These are phyloP conservation scores for Tetrahymena borealis DNA, from an alignment of 73 alveolate species.

Conservation along the genomic window DNA sequence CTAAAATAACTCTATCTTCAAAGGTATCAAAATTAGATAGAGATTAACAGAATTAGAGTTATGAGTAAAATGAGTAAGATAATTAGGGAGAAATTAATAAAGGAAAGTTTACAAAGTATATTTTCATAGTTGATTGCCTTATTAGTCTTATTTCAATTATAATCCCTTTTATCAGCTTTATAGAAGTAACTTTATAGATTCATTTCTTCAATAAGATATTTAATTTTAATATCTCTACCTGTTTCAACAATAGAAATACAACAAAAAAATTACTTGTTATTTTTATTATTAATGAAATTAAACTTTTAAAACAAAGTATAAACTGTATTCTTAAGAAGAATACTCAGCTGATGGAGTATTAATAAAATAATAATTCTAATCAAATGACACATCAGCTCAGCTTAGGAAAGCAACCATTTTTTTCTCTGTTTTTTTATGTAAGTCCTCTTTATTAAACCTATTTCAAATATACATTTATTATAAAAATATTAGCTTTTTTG, in stretches of 20 bases:
- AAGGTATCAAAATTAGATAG: no score
- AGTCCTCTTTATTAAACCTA: not conserved
- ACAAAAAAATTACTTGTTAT: no score
- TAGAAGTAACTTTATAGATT: not conserved
- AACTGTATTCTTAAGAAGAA: not conserved
- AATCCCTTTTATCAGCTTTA: not conserved
- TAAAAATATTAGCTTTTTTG: not conserved
- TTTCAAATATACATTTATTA: not conserved
- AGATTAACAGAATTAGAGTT: no score
- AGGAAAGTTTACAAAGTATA: not conserved
- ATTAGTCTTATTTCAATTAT: not conserved
- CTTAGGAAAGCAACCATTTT: not conserved
- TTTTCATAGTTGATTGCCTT: not conserved
- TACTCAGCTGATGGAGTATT: not conserved
- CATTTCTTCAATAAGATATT: no score
- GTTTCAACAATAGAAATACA: no score
- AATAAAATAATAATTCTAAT: not conserved
- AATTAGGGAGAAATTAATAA: not conserved
- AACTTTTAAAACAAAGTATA: not conserved
- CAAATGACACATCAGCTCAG: not conserved
- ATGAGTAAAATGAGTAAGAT: not conserved
- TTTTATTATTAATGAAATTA: no score
- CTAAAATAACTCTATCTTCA: no score
- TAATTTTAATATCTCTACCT: no score
- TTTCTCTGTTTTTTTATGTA: not conserved